Evolutionary conservation across 2,329 filamentous ascomycete species (phyloP).

Genomic region (Ophiosphaerella herpotricha): DNA sequence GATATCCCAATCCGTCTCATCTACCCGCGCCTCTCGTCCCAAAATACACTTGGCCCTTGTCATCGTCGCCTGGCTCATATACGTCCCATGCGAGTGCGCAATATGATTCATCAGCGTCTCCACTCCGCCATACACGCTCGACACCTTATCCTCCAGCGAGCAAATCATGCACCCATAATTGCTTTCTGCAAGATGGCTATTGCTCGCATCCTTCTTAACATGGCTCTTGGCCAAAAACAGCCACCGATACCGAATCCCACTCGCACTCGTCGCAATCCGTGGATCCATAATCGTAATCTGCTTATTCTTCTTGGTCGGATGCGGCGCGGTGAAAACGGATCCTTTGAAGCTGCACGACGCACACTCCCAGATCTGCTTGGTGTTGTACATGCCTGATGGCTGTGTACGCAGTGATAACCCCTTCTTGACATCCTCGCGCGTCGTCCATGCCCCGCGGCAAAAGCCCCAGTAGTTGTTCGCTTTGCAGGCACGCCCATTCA

Average conservation of each 20-base stretch:
- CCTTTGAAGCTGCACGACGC: constrained; percentile 42
- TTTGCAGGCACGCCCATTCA: constrained; percentile 44
- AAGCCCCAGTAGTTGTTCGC: constrained; percentile 49
- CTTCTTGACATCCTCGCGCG: constrained; percentile 41
- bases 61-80: constrained; percentile 32
- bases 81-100: constrained; percentile 39
- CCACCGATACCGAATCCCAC: constrained; percentile 9
- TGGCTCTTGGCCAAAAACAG: constrained; percentile 45
- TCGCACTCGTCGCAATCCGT: constrained; percentile 11
- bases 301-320: constrained; percentile 34
- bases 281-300: constrained; percentile 37
- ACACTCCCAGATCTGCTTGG: constrained; percentile 42
- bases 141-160: constrained; percentile 34
- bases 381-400: constrained; percentile 44
- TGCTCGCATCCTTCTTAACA: constrained; percentile 18
- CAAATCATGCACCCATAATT: constrained; percentile 47
- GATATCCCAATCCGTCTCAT: constrained; percentile 44
- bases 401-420: constrained; percentile 35
- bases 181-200: constrained; percentile 17
- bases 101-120: constrained; percentile 49
- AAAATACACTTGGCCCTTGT: constrained; percentile 42
- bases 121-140: constrained; percentile 44
- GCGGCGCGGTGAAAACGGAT: constrained; percentile 24
- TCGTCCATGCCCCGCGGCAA: constrained; percentile 47
- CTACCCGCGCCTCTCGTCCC: constrained; percentile 35